Base-by-base conservation (phyloP, 371 early-diverging fungal genomes). In the Polyrhizophydium stewartii region DNA sequence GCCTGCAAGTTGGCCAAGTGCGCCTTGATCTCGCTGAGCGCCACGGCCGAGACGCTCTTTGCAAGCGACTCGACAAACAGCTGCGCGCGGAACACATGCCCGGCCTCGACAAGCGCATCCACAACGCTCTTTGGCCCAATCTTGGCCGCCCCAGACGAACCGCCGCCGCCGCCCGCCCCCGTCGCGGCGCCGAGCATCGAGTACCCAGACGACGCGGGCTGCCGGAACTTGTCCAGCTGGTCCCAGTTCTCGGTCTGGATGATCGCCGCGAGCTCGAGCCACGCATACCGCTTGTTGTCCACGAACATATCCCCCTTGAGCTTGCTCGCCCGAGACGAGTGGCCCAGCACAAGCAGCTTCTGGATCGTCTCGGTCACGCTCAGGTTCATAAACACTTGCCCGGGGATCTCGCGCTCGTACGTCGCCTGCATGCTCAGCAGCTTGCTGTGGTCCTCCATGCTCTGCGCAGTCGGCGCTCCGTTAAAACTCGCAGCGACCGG, bases 311-410 rank as follows among this genome's bases (percentile, higher is more conserved):
- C 96, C 0, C 75, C 76, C 47, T 85, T 86, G 2, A 94, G 64
- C 68, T 93, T 93, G 32, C 76, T 64, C 0, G 94, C 96, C 40
- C 86, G 78, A 24, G 71, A 72, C 33, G 79, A 81, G 32, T 92
- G 86, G 3, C 91, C 92, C 37, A 87, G 67, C 3, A 79, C 70
- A 3, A 96, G 82, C 52, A 88, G 86, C 65, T 89, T 89, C 47
- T 87, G 87, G 9, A 96, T 82, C 0, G 97, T 96, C 56, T 94
- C 91, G 73, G 85, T 91, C 10, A 93, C 73, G 3, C 90, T 85
- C 40, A 90, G 68, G 0, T 92, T 92, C 0, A 84, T 64, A 50
- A 92, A 91, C 16, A 71, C 55, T 41, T 87, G 86, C 1, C 73
- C 77, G 3, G 3, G 7, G 21, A 81, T 83, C 53, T 92, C 90